These are phyloP conservation scores for Thalassiosira profunda DNA, from an alignment of 108 stramenopile species.

Conservation along the genomic window DNA sequence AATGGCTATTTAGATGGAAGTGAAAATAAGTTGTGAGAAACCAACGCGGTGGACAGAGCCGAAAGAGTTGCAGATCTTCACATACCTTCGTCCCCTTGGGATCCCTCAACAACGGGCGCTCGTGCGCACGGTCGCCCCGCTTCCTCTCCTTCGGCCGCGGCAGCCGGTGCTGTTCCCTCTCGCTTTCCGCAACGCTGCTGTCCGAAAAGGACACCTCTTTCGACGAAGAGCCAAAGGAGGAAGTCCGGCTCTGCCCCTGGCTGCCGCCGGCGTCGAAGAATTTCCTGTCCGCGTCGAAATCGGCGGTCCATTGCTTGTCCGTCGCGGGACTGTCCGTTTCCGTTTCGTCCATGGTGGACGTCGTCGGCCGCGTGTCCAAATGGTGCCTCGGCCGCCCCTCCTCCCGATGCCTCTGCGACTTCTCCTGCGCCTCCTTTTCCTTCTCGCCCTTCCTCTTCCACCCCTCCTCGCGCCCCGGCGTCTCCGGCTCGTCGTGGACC, in stretches of 20 bases:
- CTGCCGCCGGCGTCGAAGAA: constrained; percentile 1
- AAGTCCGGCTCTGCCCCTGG: background rate
- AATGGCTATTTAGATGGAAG: constrained; percentile 23
- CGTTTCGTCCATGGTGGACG: no score
- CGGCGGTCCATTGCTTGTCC: constrained; percentile 5
- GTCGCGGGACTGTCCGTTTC: constrained; percentile 8
- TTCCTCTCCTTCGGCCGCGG: constrained; percentile 10
- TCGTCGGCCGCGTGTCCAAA: background rate
- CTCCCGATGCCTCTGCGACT: background rate
- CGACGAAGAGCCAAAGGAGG: background rate
- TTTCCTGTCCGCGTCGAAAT: background rate
- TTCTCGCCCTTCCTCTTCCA: background rate
- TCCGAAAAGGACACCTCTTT: constrained; percentile 13
- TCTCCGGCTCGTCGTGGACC: background rate
- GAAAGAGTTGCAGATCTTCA: background rate
- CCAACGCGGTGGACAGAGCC: background rate
- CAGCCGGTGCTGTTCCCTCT: no score
- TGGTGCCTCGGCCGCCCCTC: background rate
- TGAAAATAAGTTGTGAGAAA: background rate
- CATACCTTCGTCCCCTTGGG: background rate
- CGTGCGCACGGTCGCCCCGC: background rate
- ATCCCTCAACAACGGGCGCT: constrained; percentile 1
- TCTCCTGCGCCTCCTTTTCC: background rate
- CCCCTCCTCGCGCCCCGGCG: background rate
- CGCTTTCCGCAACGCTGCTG: constrained; percentile 3